A percentile compares a stretch with the other conserved stretches of the same genome.
Evolutionary conservation across 1,139 yeast genomes (phyloP).

Genomic region (Nakaseomyces kungkrabaensis): DNA sequence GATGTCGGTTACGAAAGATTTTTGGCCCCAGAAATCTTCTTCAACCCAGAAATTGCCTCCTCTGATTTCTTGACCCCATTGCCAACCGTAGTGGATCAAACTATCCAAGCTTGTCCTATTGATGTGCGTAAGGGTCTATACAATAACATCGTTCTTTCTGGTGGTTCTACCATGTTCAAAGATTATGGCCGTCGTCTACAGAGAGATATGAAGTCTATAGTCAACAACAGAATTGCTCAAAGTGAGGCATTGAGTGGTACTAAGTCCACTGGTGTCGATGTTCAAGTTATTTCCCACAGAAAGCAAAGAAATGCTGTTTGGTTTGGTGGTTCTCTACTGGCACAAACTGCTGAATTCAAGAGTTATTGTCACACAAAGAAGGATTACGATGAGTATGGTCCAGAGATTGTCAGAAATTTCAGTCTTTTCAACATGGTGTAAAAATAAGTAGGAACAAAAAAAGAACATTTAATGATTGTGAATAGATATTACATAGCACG

Average conservation of each 20-base stretch:
- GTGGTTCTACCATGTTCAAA: constrained; percentile 98
- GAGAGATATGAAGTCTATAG: constrained; percentile 81
- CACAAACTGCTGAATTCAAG: constrained; percentile 94
- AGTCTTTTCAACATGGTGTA: constrained; percentile 86
- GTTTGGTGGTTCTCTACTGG: constrained; percentile 96
- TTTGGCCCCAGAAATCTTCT: constrained; percentile 96
- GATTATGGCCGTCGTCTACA: constrained; percentile 97
- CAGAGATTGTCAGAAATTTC: constrained; percentile 92
- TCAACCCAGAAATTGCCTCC: constrained; percentile 94
- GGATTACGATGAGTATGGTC: constrained; percentile 97
- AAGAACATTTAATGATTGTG: background rate
- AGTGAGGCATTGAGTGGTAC: constrained; percentile 76
- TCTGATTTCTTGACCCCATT: constrained; percentile 92
- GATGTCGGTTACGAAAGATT: constrained; percentile 97
- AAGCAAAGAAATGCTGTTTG: constrained; percentile 98
- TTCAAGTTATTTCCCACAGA: constrained; percentile 92
- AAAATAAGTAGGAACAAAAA: constrained; percentile 6
- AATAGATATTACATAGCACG: background rate
- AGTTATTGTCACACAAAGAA: constrained; percentile 94
- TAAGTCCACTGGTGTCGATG: constrained; percentile 90
- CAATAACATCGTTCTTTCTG: constrained; percentile 87
- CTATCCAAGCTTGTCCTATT: constrained; percentile 90
- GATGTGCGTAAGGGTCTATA: constrained; percentile 96
- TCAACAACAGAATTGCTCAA: constrained; percentile 75
- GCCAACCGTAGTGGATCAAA: constrained; percentile 90